Conservation (phyloP, 2,329 filamentous ascomycete species). For the Colletotrichum sp. region DNA sequence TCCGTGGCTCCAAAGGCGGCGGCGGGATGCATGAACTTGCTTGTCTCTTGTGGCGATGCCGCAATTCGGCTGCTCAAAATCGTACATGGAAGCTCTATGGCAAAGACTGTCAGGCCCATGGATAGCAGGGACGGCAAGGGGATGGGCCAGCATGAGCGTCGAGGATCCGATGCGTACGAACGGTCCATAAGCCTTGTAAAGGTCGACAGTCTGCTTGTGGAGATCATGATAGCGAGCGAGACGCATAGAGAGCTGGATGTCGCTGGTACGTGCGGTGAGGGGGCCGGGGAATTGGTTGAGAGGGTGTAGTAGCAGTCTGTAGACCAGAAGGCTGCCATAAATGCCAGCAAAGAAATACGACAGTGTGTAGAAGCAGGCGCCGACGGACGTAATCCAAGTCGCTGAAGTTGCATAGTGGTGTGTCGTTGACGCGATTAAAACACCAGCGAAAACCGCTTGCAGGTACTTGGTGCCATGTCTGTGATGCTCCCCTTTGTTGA, state of each 20-base stretch:
- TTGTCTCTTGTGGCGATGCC: background rate
- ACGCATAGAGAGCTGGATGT: background rate
- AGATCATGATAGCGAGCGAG: background rate
- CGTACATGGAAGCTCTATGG: background rate
- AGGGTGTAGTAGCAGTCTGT: background rate
- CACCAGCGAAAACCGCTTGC: background rate
- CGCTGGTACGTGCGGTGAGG: background rate
- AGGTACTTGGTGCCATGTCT: background rate
- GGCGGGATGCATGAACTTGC: background rate
- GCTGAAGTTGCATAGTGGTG: background rate
- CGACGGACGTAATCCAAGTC: background rate
- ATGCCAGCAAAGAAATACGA: background rate
- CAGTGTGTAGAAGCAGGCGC: background rate
- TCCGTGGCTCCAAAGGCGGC: background rate
- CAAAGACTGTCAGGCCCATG: background rate
- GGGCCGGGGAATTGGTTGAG: constrained; percentile 6
- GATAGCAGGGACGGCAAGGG: background rate
- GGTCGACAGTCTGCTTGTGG: background rate
- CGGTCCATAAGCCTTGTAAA: background rate
- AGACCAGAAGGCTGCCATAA: background rate
- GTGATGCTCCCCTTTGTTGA: background rate
- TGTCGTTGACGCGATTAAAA: background rate
- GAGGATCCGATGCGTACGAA: background rate
- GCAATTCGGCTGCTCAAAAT: background rate
- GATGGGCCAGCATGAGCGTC: background rate